Conservation (phyloP, 805 yeast species). For the Phaffomyces opuntiae region DNA sequence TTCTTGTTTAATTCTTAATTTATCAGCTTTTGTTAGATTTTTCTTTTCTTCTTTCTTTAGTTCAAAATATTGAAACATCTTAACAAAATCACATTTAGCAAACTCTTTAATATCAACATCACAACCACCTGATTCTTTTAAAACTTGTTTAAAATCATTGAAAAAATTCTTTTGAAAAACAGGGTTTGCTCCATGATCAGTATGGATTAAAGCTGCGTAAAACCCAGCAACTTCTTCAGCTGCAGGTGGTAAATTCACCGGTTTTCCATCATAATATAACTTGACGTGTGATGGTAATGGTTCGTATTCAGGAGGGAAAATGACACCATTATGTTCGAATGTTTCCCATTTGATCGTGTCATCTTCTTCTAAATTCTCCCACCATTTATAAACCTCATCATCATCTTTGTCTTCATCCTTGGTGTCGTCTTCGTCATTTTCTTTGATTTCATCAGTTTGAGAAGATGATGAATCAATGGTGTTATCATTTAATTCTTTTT, state of each 20-base stretch:
- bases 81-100: slow-evolving; percentile 67
- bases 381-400: slow-evolving; percentile 70
- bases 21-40: slow-evolving; percentile 61
- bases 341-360: slow-evolving; percentile 82
- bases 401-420: slow-evolving; percentile 20
- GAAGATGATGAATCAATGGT: too few species aligned
- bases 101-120: slow-evolving; percentile 48
- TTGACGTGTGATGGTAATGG: slow-evolving; percentile 76
- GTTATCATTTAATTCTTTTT: slow-evolving; percentile 2
- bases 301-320: slow-evolving; percentile 89
- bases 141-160: slow-evolving; percentile 61
- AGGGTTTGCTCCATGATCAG: slow-evolving; percentile 85
- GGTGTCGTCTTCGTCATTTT: not conserved
- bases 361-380: slow-evolving; percentile 62
- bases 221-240: slow-evolving; percentile 98
- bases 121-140: slow-evolving; percentile 67
- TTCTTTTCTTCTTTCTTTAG: slow-evolving; percentile 65
- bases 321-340: slow-evolving; percentile 81
- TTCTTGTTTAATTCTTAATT: slow-evolving; percentile 63
- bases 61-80: slow-evolving; percentile 69
- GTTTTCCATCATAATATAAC: slow-evolving; percentile 66
- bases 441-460: not conserved
- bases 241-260: slow-evolving; percentile 64
- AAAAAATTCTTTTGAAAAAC: slow-evolving; percentile 85
- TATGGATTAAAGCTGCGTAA: slow-evolving; percentile 79